These are phyloP conservation scores for Euphorbia schlechtendalii DNA, from an alignment of 441 rosid genomes.

Conservation along the genomic window DNA sequence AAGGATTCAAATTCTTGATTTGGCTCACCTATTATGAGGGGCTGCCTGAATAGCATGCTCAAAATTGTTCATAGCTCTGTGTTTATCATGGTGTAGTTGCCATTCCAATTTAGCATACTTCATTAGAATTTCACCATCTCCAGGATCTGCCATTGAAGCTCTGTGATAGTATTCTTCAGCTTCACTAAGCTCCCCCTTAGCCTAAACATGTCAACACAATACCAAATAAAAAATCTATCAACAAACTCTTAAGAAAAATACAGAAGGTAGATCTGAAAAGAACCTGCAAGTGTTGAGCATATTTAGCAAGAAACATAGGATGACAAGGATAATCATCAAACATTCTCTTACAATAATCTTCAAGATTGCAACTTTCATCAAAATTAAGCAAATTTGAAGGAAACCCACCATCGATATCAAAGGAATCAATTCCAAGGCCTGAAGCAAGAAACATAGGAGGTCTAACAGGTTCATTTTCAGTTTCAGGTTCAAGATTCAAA, in stretches of 20 bases:
- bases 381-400: conserved; percentile 31
- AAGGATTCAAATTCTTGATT: not conserved
- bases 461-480: conserved; percentile 36
- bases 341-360: conserved; percentile 49
- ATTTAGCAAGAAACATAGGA: conserved; percentile 58
- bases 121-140: conserved; percentile 43
- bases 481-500: conserved; percentile 22
- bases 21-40: conserved; percentile 55
- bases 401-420: conserved; percentile 31
- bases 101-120: conserved; percentile 64
- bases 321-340: conserved; percentile 61
- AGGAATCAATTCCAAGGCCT: conserved; percentile 51
- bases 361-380: conserved; percentile 39
- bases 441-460: conserved; percentile 66
- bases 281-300: conserved; percentile 63
- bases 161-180: conserved; percentile 71
- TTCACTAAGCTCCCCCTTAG: conserved; percentile 60
- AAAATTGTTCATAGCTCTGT: conserved; percentile 50
- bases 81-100: conserved; percentile 62
- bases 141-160: conserved; percentile 61
- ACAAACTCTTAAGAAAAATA: not conserved
- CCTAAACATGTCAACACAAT: conserved; percentile 27
- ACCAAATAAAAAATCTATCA: not conserved
- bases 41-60: conserved; percentile 59
- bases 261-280: not conserved